These are phyloP conservation scores for Colletotrichum lini DNA, from an alignment of 2,329 filamentous ascomycete genomes.

Conservation along the genomic window DNA sequence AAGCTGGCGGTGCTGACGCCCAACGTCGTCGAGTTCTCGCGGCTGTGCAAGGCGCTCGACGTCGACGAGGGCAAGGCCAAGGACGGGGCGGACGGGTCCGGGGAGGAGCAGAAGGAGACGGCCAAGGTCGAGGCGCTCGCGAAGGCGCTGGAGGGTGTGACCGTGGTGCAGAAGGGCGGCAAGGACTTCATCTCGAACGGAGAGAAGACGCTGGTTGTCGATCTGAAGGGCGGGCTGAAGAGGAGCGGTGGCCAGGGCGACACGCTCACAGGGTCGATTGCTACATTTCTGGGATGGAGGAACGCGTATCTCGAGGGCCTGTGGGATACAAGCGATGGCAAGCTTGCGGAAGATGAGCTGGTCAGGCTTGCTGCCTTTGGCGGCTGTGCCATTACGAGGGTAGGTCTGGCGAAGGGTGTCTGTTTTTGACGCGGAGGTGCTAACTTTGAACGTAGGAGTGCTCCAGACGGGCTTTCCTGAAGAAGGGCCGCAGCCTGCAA, in stretches of 20 bases:
- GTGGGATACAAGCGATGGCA: slow-evolving; percentile 65
- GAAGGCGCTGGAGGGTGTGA: slow-evolving; percentile 85
- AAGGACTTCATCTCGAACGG: slow-evolving; percentile 90
- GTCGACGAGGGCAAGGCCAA: slow-evolving; percentile 68
- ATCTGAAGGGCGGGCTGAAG: slow-evolving; percentile 87
- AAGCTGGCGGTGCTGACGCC: slow-evolving; percentile 90
- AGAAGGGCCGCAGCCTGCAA: slow-evolving; percentile 89
- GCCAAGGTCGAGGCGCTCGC: slow-evolving; percentile 76
- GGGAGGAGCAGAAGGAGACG: slow-evolving; percentile 51
- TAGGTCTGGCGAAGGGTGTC: slow-evolving; percentile 53
- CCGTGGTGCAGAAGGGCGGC: slow-evolving; percentile 89
- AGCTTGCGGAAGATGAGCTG: slow-evolving; percentile 69
- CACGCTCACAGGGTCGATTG: slow-evolving; percentile 90
- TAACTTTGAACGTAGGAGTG: slow-evolving; percentile 71
- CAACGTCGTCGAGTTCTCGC: slow-evolving; percentile 92
- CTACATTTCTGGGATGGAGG: slow-evolving; percentile 90
- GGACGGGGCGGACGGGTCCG: slow-evolving; percentile 41
- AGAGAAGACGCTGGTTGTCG: slow-evolving; percentile 79
- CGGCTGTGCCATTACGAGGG: slow-evolving; percentile 88
- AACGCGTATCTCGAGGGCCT: slow-evolving; percentile 87
- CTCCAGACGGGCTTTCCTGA: slow-evolving; percentile 87
- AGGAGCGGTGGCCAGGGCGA: slow-evolving; percentile 95
- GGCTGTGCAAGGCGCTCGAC: slow-evolving; percentile 82
- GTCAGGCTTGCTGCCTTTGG: slow-evolving; percentile 87
- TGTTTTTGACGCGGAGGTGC: slow-evolving; percentile 10